These are phyloP conservation scores for Dissoconium aciculare DNA, from an alignment of 2,329 filamentous ascomycete species.

Conservation along the genomic window DNA sequence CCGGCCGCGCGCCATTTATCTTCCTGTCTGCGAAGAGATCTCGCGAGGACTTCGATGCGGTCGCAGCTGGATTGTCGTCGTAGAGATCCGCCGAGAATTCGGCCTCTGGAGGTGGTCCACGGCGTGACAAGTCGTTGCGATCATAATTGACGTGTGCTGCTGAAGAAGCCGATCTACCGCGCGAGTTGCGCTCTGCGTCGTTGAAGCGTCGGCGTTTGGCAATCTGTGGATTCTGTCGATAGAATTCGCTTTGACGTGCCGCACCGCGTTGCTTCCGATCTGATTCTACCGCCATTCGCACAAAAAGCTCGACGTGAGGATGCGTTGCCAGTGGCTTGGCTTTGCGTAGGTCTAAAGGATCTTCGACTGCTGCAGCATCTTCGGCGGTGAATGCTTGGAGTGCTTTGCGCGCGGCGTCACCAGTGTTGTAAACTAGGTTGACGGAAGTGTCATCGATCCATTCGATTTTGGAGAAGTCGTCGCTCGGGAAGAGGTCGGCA, in stretches of 20 bases:
- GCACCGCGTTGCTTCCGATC: conserved; percentile 74
- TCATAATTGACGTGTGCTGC: conserved; percentile 42
- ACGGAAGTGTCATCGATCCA: conserved; percentile 93
- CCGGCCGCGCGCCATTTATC: conserved; percentile 8
- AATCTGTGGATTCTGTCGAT: conserved; percentile 57
- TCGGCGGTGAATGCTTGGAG: conserved; percentile 35
- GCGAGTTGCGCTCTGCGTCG: background rate
- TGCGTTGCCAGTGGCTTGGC: conserved; percentile 55
- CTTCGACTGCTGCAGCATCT: conserved; percentile 8
- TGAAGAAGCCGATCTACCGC: background rate
- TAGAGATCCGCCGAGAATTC: conserved; percentile 51
- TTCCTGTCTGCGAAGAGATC: conserved; percentile 9
- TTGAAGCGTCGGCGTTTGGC: background rate
- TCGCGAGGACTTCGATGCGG: conserved; percentile 4
- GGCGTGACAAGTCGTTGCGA: too few relatives aligned
- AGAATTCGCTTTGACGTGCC: conserved; percentile 71
- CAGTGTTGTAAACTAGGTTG: conserved; percentile 60
- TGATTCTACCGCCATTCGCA: conserved; percentile 57
- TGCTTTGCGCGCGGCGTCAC: conserved; percentile 39
- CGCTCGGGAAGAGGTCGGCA: conserved; percentile 43
- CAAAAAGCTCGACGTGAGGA: conserved; percentile 52
- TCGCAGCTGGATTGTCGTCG: conserved; percentile 45
- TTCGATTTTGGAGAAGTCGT: conserved; percentile 51
- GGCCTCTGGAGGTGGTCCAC: conserved; percentile 49
- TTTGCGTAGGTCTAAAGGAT: conserved; percentile 46